These are phyloP conservation scores for Globisporangium acanthophoron DNA, from an alignment of 352 stramenopile genomes.

Conservation along the genomic window DNA sequence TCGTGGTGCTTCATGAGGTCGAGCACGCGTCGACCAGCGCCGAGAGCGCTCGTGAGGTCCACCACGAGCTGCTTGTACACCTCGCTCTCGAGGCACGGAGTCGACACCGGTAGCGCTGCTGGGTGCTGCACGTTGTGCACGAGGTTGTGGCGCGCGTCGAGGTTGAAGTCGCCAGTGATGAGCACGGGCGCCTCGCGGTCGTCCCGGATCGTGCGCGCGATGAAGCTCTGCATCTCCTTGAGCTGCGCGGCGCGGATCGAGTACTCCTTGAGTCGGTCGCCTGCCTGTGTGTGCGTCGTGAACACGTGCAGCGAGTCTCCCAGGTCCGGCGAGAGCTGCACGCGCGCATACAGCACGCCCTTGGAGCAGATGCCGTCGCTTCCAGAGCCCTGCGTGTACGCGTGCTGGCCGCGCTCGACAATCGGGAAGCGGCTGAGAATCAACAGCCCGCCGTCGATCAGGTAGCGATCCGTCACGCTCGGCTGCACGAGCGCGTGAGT, in stretches of 20 bases:
- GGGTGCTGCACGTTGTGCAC: slow-evolving; percentile 22
- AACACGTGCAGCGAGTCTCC: slow-evolving; percentile 78
- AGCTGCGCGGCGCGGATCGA: slow-evolving; percentile 55
- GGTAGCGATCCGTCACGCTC: slow-evolving; percentile 30
- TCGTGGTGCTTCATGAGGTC: slow-evolving; percentile 74
- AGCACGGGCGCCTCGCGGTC: slow-evolving; percentile 54
- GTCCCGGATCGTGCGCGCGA: slow-evolving; percentile 37
- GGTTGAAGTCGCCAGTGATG: slow-evolving; percentile 77
- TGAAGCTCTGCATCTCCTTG: slow-evolving; percentile 56
- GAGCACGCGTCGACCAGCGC: slow-evolving; percentile 26
- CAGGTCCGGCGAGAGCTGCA: slow-evolving; percentile 66
- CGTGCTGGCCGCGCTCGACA: slow-evolving; percentile 55
- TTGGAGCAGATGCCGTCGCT: slow-evolving; percentile 74
- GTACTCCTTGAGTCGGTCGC: slow-evolving; percentile 41
- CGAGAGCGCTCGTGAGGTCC: slow-evolving; percentile 39
- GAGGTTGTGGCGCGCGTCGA: slow-evolving; percentile 72
- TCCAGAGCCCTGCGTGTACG: slow-evolving; percentile 48
- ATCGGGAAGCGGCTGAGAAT: slow-evolving; percentile 84
- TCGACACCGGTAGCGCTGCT: slow-evolving; percentile 19
- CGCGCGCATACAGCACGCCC: slow-evolving; percentile 66
- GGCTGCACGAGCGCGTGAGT: slow-evolving; percentile 16
- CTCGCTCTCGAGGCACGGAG: slow-evolving; percentile 44
- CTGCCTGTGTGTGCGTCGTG: slow-evolving; percentile 79
- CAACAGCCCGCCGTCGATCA: slow-evolving; percentile 73
- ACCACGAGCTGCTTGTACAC: slow-evolving; percentile 55